Conservation (phyloP, 768 basidiomycete species). For the Mycena albidolilacea region DNA sequence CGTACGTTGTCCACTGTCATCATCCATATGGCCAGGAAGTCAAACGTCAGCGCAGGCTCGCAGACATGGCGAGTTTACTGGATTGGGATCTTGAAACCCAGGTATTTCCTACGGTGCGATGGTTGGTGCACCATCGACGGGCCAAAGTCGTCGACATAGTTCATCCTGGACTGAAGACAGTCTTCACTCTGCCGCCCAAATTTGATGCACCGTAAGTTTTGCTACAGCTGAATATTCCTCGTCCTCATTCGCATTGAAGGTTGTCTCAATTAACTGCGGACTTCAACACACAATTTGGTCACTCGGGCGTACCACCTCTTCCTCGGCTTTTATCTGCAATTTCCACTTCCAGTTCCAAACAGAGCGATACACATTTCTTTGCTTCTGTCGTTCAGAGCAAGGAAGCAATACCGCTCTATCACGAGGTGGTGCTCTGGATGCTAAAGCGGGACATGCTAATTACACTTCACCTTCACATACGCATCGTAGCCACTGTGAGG, state of each 20-base stretch:
- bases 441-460: slow-evolving; percentile 88
- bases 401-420: slow-evolving; percentile 78
- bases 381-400: slow-evolving; percentile 81
- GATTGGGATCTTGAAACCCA: slow-evolving; percentile 90
- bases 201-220: slow-evolving; percentile 72
- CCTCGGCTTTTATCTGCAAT: slow-evolving; percentile 82
- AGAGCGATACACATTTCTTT: slow-evolving; percentile 82
- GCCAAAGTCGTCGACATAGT: slow-evolving; percentile 93
- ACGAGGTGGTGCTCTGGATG: slow-evolving; percentile 93
- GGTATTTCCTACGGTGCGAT: slow-evolving; percentile 91
- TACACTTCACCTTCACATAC: slow-evolving; percentile 88
- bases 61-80: slow-evolving; percentile 83
- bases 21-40: not conserved
- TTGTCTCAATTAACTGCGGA: slow-evolving; percentile 68
- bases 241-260: slow-evolving; percentile 49
- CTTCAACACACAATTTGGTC: slow-evolving; percentile 74
- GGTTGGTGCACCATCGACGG: slow-evolving; percentile 91
- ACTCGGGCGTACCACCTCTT: slow-evolving; percentile 75
- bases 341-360: slow-evolving; percentile 76
- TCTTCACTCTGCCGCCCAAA: slow-evolving; percentile 81
- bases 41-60: slow-evolving; percentile 62
- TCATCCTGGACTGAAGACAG: slow-evolving; percentile 82
- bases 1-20: slow-evolving; percentile 62
- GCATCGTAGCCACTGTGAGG: slow-evolving; percentile 83
- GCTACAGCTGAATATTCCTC: slow-evolving; percentile 21